Base-by-base conservation (phyloP, 1,284 basidiomycete genomes). In the Coniferiporia sulphurascens region DNA sequence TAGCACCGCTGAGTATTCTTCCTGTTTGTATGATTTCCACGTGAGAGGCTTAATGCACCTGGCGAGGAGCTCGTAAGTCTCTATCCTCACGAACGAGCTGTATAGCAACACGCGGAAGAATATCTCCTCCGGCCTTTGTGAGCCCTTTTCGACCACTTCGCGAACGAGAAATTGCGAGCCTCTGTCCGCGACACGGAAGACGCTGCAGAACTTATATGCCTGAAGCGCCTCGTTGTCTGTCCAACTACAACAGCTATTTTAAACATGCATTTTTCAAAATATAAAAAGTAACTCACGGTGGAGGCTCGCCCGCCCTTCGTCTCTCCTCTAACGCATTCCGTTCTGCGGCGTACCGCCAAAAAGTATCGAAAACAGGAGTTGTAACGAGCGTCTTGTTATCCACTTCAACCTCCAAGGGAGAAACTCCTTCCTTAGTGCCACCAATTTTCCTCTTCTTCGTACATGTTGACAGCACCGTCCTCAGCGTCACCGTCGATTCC, bases 71-170 rank as follows among this genome's bases (percentile, higher is more conserved):
- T 84, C 76, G 75, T 82, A 88, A 4, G 86, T 88, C 56, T 77
- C 76, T 53, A 83, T 80, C 57, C 72, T 78, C 55, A 82, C 85
- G 70, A 84, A 88, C 4, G 73, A 73, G 62, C 81, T 80, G 73
- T 83, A 88, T 12, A 88, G 72, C 27, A 84, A 60, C 50, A 86
- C 74, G 21, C 86, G 82, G 64, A 87, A 87, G 15, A 78, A 73
- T 55, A 85, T 66, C 66, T 87, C 85, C 3, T 69, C 69, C 7
- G 73, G 76, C 13, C 73, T 68, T 65, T 85, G 83, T 0, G 79
- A 72, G 5, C 85, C 86, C 63, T 80, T 82, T 65, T 84, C 79
- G 61, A 87, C 81, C 46, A 87, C 83, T 50, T 84, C 75, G 2
- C 71, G 65, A 32, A 87, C 74, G 52, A 87, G 72, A 59, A 77